A percentile compares a stretch with the other conserved stretches of the same genome.
phyloP scores from a whole-genome alignment of 192 early-diverging fungal species.

The Podila epicladia region DNA sequence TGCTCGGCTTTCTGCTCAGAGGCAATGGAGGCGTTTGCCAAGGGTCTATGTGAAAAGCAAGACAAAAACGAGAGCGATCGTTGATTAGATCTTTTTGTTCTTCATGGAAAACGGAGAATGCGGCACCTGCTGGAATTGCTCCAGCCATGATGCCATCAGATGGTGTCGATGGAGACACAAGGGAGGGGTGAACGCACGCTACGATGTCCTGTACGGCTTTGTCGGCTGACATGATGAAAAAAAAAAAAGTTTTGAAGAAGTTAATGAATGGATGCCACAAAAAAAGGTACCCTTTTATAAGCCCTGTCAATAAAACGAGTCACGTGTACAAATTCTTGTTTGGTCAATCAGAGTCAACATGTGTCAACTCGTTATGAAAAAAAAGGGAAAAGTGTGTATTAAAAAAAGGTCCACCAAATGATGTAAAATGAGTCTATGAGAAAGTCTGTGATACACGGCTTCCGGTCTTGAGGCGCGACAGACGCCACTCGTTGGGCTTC shows the following conservation, averaged over 20 bases:
- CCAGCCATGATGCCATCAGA: constrained; percentile 5
- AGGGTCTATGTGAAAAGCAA: constrained; percentile 18
- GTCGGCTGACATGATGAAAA: constrained; percentile 40
- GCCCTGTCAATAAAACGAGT: neutral
- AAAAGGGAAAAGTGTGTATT: neutral
- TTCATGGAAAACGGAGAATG: neutral
- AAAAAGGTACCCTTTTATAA: neutral
- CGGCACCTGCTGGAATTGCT: too few species aligned
- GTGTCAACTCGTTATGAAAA: too few species aligned
- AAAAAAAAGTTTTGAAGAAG: neutral
- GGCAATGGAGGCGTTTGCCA: constrained; percentile 34
- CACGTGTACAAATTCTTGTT: neutral
- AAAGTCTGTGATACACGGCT: constrained; percentile 83
- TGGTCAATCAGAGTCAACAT: neutral
- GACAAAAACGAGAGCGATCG: constrained; percentile 2
- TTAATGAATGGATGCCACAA: neutral
- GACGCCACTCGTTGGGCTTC: constrained; percentile 96
- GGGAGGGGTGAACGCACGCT: constrained; percentile 13
- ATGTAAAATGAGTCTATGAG: constrained; percentile 7
- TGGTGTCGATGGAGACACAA: neutral
- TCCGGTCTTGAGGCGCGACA: constrained; percentile 79
- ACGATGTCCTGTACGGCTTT: constrained; percentile 34
- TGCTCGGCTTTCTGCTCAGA: constrained; percentile 32
- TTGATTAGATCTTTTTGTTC: neutral
- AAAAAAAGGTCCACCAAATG: neutral